These are phyloP conservation scores for Vitis labrusca DNA, from an alignment of 164 flowering plant genomes.

Conservation along the genomic window DNA sequence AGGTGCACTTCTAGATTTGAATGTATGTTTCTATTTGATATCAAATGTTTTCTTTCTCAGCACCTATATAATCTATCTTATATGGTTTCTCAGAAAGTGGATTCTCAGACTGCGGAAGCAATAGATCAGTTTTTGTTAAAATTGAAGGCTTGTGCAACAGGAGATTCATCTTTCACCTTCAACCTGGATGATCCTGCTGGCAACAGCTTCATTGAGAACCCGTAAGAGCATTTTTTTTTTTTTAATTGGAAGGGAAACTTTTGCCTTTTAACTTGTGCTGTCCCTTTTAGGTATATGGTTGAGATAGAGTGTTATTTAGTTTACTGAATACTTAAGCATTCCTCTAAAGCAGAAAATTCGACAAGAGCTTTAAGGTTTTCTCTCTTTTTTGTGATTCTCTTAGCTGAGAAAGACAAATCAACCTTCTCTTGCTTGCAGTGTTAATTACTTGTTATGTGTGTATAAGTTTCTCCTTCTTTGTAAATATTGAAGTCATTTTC, in stretches of 20 bases:
- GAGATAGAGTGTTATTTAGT: too few species aligned
- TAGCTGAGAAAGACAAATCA: background rate
- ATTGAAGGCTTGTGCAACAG: conserved; percentile 78
- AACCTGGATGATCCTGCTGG: conserved; percentile 97
- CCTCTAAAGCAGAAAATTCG: too few species aligned
- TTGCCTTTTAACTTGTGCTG: too few species aligned
- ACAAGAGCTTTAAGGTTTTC: too few species aligned
- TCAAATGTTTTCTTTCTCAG: background rate
- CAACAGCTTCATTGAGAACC: conserved; percentile 96
- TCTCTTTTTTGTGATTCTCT: background rate
- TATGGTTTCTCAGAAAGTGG: conserved; percentile 60
- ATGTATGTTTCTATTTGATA: background rate
- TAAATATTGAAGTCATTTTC: background rate
- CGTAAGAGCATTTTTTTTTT: conserved; percentile 42
- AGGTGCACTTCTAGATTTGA: conserved; percentile 35
- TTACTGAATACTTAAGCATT: too few species aligned
- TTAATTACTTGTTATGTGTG: background rate
- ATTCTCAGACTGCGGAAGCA: conserved; percentile 86
- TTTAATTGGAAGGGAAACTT: background rate
- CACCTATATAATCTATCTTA: conserved; percentile 3
- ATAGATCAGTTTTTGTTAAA: conserved; percentile 74
- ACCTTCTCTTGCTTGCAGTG: background rate
- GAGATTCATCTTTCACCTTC: conserved; percentile 65
- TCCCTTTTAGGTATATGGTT: too few species aligned
- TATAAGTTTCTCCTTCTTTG: background rate